phyloP scores from a whole-genome alignment of 805 yeast genomes.

The Suhomyces sp. region DNA sequence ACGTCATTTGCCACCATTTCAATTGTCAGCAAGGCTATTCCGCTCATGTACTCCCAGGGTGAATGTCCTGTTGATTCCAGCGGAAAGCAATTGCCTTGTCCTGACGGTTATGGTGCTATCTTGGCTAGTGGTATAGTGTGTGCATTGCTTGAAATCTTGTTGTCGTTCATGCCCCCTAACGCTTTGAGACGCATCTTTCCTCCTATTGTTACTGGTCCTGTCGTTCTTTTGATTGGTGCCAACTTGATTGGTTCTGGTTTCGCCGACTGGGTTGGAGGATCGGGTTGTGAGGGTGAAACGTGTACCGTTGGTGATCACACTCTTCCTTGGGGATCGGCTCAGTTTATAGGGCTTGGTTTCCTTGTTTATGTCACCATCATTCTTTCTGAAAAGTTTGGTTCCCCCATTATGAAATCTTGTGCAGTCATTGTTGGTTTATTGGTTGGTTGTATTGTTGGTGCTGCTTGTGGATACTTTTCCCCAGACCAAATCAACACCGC shows the following conservation, averaged over 20 bases:
- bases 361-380: constrained; percentile 72
- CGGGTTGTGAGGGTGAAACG: constrained; percentile 50
- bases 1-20: constrained; percentile 87
- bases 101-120: constrained; percentile 86
- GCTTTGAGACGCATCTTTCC: constrained; percentile 74
- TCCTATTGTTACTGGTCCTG: constrained; percentile 91
- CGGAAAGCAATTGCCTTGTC: constrained; percentile 74
- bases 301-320: constrained; percentile 33
- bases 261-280: constrained; percentile 85
- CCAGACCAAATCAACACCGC: constrained; percentile 57
- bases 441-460: constrained; percentile 89
- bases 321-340: constrained; percentile 80
- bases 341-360: constrained; percentile 85
- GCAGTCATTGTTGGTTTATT: constrained; percentile 84
- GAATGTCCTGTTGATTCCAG: constrained; percentile 59
- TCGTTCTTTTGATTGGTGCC: constrained; percentile 79
- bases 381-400: constrained; percentile 79
- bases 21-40: constrained; percentile 70
- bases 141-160: constrained; percentile 65
- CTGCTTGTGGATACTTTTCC: constrained; percentile 81
- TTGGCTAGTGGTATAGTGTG: constrained; percentile 79
- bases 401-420: constrained; percentile 93
- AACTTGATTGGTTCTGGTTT: constrained; percentile 69
- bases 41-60: constrained; percentile 76
- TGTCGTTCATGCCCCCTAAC: constrained; percentile 77